Evolutionary conservation across 495 filamentous ascomycete species (phyloP), one percentile per base, ranked within the genome.

Genomic region (Aspergillus haitiensis): DNA sequence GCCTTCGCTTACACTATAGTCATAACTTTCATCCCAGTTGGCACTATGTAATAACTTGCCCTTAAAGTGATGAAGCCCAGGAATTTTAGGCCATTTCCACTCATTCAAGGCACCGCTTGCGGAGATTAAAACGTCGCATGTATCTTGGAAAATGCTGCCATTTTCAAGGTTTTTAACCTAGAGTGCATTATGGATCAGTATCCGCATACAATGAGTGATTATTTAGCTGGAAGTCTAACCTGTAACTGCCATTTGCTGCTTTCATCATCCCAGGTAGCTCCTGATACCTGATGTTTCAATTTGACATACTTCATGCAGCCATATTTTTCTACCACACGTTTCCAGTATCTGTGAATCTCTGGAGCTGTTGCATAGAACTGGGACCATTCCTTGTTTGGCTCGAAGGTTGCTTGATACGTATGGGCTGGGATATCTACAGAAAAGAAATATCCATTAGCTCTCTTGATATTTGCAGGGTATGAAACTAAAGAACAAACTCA

Each of bases 281-380:
- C 64, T 2, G 58, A 58, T 1, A 82, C 75, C 37, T 71, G 52
- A 52, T 77, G 72, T 15, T 68, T 70, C 13, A 79, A 54, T 48
- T 75, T 73, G 53, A 81, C 71, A 55, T 75, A 71, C 51, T 75
- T 65, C 37, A 66, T 59, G 21, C 76, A 69, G 5, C 70, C 72
- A 60, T 81, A 80, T 36, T 81, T 82, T 5, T 68, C 53, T 1
- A 59, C 71, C 15, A 83, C 75, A 0, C 52, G 60, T 42, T 76
- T 72, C 62, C 86, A 81, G 60, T 89, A 89, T 15, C 68, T 63
- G 53, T 76, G 75, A 37, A 89, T 89, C 63, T 89, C 85, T 0
- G 70, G 67, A 2, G 84, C 77, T 2, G 70, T 65, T 7, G 84
- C 73, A 69, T 84, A 87, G 69, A 84, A 84, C 37, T 79, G 77